Evolutionary conservation across 1,284 basidiomycete species (phyloP).

Genomic region (Termitomyces sp.): DNA sequence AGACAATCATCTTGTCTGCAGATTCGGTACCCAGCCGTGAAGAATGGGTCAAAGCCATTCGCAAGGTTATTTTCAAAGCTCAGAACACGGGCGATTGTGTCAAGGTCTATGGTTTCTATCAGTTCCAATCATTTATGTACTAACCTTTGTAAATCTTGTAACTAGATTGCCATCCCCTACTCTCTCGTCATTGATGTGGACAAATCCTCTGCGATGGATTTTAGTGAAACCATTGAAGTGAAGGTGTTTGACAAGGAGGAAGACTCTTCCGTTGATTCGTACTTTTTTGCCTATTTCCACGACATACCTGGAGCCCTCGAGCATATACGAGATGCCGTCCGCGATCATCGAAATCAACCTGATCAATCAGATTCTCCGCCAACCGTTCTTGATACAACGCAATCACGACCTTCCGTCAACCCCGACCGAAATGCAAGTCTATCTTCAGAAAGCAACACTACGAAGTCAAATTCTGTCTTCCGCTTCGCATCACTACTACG

Average conservation of each 20-base stretch:
- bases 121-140: not conserved
- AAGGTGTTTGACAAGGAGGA: slow-evolving; percentile 85
- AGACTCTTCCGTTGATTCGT: slow-evolving; percentile 77
- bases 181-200: slow-evolving; percentile 87
- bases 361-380: slow-evolving; percentile 33
- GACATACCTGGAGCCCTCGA: slow-evolving; percentile 72
- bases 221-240: slow-evolving; percentile 90
- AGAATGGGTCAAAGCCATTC: slow-evolving; percentile 92
- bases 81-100: slow-evolving; percentile 96
- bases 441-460: slow-evolving; percentile 24
- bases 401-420: slow-evolving; percentile 33
- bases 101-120: slow-evolving; percentile 51
- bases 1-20: slow-evolving; percentile 66
- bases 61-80: slow-evolving; percentile 88
- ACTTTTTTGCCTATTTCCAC: slow-evolving; percentile 91
- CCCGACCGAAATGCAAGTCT: slow-evolving; percentile 39
- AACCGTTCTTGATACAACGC: slow-evolving; percentile 65
- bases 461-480: slow-evolving; percentile 44
- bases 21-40: slow-evolving; percentile 79
- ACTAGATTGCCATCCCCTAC: slow-evolving; percentile 89
- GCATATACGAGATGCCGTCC: slow-evolving; percentile 72
- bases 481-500: slow-evolving; percentile 57
- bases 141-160: slow-evolving; percentile 3
- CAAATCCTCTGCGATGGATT: slow-evolving; percentile 83
- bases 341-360: slow-evolving; percentile 45